Conservation (phyloP, 2,329 filamentous ascomycete species). For the Xylariomycetidae sp. region DNA sequence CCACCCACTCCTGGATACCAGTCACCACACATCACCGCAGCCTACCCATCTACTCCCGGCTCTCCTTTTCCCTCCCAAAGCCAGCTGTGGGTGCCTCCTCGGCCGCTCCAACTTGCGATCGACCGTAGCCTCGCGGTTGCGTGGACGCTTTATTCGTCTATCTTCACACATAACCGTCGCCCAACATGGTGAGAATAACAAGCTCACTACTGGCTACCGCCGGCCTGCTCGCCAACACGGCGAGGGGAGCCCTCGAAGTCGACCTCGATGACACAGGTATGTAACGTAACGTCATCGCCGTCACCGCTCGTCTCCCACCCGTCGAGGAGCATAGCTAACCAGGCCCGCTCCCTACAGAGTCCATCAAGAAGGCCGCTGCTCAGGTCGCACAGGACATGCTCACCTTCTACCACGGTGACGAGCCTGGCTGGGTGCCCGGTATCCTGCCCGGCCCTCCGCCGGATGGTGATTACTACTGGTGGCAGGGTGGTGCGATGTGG, state of each 20-base stretch:
- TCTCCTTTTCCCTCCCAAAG: no score
- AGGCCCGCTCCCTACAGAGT: constrained; percentile 27
- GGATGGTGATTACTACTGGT: constrained; percentile 63
- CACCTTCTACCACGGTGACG: constrained; percentile 44
- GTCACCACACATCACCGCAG: no score
- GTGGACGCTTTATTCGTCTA: no score
- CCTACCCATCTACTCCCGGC: no score
- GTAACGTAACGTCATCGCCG: neutral
- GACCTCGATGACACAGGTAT: constrained; percentile 24
- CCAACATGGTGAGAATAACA: constrained; percentile 14
- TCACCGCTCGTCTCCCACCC: neutral
- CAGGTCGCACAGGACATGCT: constrained; percentile 45
- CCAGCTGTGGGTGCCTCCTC: no score
- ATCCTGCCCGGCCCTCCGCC: constrained; percentile 51
- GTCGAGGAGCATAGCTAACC: constrained; percentile 1
- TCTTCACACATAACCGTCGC: no score
- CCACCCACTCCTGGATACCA: no score
- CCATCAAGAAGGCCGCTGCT: constrained; percentile 40
- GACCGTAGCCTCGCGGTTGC: no score
- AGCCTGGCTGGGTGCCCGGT: constrained; percentile 46
- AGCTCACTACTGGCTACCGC: constrained; percentile 20
- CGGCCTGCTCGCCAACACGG: constrained; percentile 17
- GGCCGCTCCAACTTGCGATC: no score
- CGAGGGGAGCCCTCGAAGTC: constrained; percentile 22
- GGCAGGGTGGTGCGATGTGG: constrained; percentile 66